Conservation (phyloP, 2,329 filamentous ascomycete species). For the Plenodomus tracheiphilus region DNA sequence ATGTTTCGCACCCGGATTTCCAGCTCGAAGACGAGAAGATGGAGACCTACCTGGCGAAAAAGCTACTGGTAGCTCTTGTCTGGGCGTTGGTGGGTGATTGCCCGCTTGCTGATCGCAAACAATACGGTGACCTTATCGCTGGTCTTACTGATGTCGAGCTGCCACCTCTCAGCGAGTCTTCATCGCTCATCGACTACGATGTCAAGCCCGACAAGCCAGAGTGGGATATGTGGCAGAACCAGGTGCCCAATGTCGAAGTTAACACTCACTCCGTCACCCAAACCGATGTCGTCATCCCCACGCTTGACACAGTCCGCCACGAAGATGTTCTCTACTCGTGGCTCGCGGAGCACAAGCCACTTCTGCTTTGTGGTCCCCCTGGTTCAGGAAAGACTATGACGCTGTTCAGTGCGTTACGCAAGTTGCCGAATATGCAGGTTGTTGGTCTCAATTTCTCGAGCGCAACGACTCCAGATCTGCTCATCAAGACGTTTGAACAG, state of each 20-base stretch:
- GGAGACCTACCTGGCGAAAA: conserved; percentile 89
- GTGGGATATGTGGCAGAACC: conserved; percentile 91
- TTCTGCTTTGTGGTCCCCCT: conserved; percentile 93
- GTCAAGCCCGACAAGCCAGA: conserved; percentile 83
- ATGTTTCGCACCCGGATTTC: conserved; percentile 91
- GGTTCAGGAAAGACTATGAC: conserved; percentile 99
- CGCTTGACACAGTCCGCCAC: conserved; percentile 93
- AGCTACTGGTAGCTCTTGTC: conserved; percentile 85
- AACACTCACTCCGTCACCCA: conserved; percentile 98
- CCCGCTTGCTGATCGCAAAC: conserved; percentile 81
- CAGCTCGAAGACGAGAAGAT: conserved; percentile 87
- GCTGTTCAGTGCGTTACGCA: conserved; percentile 93
- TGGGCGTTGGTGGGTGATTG: conserved; percentile 98
- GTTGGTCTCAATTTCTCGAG: conserved; percentile 99
- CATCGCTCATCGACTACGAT: conserved; percentile 94
- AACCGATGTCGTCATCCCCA: conserved; percentile 98
- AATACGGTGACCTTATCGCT: conserved; percentile 83
- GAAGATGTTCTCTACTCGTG: conserved; percentile 99
- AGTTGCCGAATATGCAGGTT: conserved; percentile 97
- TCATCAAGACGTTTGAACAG: conserved; percentile 99
- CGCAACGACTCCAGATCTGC: conserved; percentile 92
- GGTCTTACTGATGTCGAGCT: conserved; percentile 84
- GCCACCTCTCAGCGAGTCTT: conserved; percentile 74
- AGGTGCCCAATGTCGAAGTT: conserved; percentile 92
- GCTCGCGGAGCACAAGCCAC: conserved; percentile 97